phyloP scores from a whole-genome alignment of 2,329 filamentous ascomycete species.

The Hypocrella siamensis region DNA sequence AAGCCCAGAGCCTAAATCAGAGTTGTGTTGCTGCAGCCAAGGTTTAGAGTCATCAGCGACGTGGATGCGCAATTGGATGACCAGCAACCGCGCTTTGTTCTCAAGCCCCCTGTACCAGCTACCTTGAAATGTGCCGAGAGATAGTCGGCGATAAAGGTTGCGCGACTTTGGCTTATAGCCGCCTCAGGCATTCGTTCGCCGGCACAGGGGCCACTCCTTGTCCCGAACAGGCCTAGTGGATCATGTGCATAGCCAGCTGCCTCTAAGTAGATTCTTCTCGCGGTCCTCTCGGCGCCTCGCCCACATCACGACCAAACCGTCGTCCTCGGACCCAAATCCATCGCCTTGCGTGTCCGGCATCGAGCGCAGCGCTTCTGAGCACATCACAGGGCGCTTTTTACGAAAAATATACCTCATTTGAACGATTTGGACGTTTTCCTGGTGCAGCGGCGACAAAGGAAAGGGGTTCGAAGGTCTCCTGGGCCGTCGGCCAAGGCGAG shows the following conservation, averaged over 20 bases:
- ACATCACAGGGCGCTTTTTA: conserved; percentile 12
- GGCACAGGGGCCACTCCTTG: conserved; percentile 6
- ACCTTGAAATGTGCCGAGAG: background rate
- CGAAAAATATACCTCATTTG: conserved; percentile 19
- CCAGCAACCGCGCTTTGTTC: too few relatives aligned
- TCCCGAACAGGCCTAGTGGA: conserved; percentile 18
- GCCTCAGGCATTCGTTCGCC: conserved; percentile 13
- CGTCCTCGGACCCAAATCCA: conserved; percentile 21
- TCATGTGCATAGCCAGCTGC: conserved; percentile 17
- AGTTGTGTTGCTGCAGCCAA: too few relatives aligned
- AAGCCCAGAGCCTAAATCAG: too few relatives aligned
- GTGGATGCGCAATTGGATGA: too few relatives aligned
- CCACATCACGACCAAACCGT: conserved; percentile 28
- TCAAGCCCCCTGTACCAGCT: too few relatives aligned
- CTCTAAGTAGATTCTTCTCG: conserved; percentile 27
- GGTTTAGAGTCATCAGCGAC: too few relatives aligned
- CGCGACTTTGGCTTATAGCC: background rate
- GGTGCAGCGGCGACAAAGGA: conserved; percentile 29
- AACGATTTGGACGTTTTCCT: conserved; percentile 18
- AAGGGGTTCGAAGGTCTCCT: conserved; percentile 29
- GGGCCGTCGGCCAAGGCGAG: conserved; percentile 29
- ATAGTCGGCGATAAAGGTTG: background rate
- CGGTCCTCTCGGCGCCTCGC: conserved; percentile 20
- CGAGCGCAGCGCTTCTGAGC: conserved; percentile 20
- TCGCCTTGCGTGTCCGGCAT: conserved; percentile 38